Evolutionary conservation across 139 green algal genomes (phyloP), one percentile per base, ranked within the genome.

Genomic region (Coelastrella sp.): DNA sequence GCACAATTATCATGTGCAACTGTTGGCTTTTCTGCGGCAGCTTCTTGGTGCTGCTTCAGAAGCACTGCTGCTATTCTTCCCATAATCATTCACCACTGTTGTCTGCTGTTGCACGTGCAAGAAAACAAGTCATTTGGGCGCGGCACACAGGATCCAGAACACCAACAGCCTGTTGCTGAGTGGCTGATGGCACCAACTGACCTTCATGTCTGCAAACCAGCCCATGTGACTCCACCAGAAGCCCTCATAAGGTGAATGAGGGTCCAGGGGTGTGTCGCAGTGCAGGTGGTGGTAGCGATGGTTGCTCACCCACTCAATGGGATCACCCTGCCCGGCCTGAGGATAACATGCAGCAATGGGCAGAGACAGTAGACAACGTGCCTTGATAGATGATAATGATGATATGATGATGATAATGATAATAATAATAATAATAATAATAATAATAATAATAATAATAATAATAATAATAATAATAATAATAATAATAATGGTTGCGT

Each of bases 171-270:
- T 17, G 63, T 22, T 72, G 63, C 63, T 17, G 12, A 72, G 15
- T 72, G 12, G 15, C 63, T 72, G 12, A 72, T 49, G 35, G 35
- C 35, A 49, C 15, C 63, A 6, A 14, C 63, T 17, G 12, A 91
- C 93, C 90, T 97, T 87, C 65, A 97, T 94, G 82, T 98, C 96
- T 17, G 99, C 92, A 24, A 99, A 92, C 97, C 97, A 99, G 66
- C 97, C 96, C 92, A 96, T 95, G 94, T 99, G 97, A 56, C 85
- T 94, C 95, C 96, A 97, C 96, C 96, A 99, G 92, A 98, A 98
- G 84, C 97, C 97, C 92, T 89, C 98, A 96, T 81, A 98, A 96
- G 22, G 97, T 93, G 70, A 84, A 57, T 89, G 85, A 8, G 97
- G 97, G 93, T 99, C 97, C 72, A 97, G 85, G 11, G 95, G 95